Evolutionary conservation across 1,284 basidiomycete species (phyloP).

Genomic region (Agaricales sp.): DNA sequence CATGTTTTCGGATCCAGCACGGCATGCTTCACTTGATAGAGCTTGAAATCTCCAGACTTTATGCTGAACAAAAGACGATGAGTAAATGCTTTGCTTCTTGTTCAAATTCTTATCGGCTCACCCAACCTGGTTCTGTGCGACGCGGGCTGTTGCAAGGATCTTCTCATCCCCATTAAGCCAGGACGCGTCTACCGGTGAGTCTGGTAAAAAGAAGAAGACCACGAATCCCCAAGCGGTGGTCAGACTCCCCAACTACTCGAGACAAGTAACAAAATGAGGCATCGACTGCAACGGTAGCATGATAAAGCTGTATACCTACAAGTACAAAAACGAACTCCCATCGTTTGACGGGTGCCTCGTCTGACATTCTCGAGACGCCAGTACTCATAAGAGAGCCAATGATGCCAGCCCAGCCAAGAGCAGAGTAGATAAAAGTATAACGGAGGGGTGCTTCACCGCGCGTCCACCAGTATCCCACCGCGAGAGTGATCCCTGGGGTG

Average conservation of each 20-base stretch:
- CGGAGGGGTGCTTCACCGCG: too few species aligned
- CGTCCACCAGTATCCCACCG: too few species aligned
- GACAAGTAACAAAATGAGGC: not conserved
- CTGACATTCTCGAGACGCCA: not conserved
- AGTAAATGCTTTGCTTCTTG: not conserved
- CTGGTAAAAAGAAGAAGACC: conserved; percentile 18
- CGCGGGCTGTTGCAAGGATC: conserved; percentile 22
- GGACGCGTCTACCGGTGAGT: conserved; percentile 16
- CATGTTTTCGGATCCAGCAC: conserved; percentile 20
- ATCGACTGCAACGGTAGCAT: not conserved
- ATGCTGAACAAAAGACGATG: conserved; percentile 11
- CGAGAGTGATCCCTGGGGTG: not conserved
- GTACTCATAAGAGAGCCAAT: conserved; percentile 9
- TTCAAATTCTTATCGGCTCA: not conserved
- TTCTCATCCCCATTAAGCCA: conserved; percentile 20
- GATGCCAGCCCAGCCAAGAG: conserved; percentile 11
- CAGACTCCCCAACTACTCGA: conserved; percentile 10
- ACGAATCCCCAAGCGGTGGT: conserved; percentile 12
- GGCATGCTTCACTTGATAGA: conserved; percentile 17
- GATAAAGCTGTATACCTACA: not conserved
- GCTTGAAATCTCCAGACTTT: conserved; percentile 20
- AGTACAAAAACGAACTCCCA: not conserved
- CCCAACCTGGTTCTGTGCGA: conserved; percentile 11
- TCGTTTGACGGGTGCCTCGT: not conserved
- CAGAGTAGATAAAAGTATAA: conserved; percentile 11